Evolutionary conservation across 2,329 filamentous ascomycete species (phyloP).

Genomic region (Talaromyces sp.): DNA sequence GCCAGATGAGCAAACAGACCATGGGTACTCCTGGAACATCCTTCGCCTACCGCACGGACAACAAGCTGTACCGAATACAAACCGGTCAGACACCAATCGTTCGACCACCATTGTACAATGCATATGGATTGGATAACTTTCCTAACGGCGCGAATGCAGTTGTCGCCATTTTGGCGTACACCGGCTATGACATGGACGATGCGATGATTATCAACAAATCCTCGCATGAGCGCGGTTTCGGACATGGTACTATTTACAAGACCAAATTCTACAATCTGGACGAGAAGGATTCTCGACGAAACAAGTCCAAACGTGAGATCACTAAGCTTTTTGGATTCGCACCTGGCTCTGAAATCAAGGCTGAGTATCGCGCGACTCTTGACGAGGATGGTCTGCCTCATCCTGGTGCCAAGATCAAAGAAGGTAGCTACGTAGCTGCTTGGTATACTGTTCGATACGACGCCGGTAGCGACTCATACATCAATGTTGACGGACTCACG

Average conservation of each 20-base stretch:
- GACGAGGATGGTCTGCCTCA: constrained; percentile 84
- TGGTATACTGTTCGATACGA: constrained; percentile 85
- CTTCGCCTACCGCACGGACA: constrained; percentile 82
- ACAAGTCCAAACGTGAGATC: constrained; percentile 61
- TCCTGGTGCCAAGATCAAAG: constrained; percentile 69
- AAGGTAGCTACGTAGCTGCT: constrained; percentile 80
- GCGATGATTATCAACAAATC: constrained; percentile 99
- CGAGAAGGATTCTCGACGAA: constrained; percentile 65
- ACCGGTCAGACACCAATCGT: constrained; percentile 95
- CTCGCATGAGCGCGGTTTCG: constrained; percentile 90
- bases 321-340: constrained; percentile 89
- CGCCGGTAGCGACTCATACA: constrained; percentile 61
- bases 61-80: constrained; percentile 92
- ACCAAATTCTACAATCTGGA: constrained; percentile 86
- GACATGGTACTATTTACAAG: constrained; percentile 95
- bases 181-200: constrained; percentile 99
- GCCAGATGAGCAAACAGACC: constrained; percentile 98
- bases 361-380: constrained; percentile 64
- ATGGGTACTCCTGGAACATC: constrained; percentile 95
- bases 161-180: constrained; percentile 97
- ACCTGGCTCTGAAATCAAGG: constrained; percentile 66
- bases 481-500: constrained; percentile 80
- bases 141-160: constrained; percentile 94
- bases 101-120: constrained; percentile 85
- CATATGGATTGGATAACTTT: constrained; percentile 96